Evolutionary conservation across 2,329 filamentous ascomycete genomes (phyloP).

Genomic region (Xylaria sp.): DNA sequence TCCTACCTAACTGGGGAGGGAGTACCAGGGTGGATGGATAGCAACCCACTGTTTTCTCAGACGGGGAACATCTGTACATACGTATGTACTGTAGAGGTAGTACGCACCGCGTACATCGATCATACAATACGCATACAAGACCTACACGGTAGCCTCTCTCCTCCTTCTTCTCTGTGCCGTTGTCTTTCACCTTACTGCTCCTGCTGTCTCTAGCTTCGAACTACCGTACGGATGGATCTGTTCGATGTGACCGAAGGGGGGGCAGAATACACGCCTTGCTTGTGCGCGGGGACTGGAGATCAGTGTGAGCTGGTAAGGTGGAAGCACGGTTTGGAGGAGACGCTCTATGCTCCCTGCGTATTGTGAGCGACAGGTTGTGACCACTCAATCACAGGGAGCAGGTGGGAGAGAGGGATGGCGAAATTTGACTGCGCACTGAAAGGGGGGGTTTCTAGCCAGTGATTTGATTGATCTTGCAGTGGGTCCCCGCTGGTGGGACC

Average conservation of each 20-base stretch:
- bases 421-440: conserved; percentile 17
- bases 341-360: conserved; percentile 15
- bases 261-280: background rate
- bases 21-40: conserved; percentile 19
- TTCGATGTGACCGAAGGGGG: background rate
- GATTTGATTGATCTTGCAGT: background rate
- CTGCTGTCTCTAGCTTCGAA: background rate
- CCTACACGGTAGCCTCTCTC: background rate
- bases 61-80: too few species aligned
- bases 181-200: background rate
- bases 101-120: background rate
- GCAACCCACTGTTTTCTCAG: conserved; percentile 4
- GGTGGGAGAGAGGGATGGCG: conserved; percentile 17
- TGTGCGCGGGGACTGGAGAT: background rate
- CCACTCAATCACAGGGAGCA: conserved; percentile 4
- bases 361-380: conserved; percentile 13
- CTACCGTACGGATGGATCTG: background rate
- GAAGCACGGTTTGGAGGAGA: conserved; percentile 20
- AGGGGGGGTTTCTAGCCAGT: conserved; percentile 1
- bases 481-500: background rate
- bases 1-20: conserved; percentile 22
- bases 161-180: background rate
- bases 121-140: background rate
- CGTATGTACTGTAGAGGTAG: too few species aligned
- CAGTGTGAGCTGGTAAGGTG: conserved; percentile 11